Evolutionary conservation across 495 filamentous ascomycete genomes (phyloP).

Genomic region (Chaetomidium leptoderma): DNA sequence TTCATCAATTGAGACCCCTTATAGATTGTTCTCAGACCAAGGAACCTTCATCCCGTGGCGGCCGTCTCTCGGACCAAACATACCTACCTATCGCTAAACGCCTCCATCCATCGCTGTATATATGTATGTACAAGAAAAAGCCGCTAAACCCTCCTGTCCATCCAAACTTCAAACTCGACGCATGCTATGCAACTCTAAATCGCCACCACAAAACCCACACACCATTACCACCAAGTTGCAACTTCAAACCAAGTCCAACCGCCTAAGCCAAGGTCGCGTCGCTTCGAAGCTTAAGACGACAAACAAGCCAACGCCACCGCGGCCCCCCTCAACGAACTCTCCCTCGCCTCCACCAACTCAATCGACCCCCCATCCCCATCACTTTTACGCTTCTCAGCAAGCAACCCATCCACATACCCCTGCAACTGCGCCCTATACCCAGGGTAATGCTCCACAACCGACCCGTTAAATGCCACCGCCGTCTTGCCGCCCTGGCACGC

Average conservation of each 20-base stretch:
- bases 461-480: conserved; percentile 60
- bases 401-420: conserved; percentile 47
- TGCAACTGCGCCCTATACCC: conserved; percentile 49
- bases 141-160: no score
- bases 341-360: conserved; percentile 51
- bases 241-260: background rate
- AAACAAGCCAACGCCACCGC: conserved; percentile 55
- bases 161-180: no score
- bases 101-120: no score
- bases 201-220: no score
- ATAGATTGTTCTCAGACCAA: background rate
- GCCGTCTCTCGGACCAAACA: background rate
- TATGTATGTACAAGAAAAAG: background rate
- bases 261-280: background rate
- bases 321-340: conserved; percentile 60
- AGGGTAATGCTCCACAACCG: conserved; percentile 63
- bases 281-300: background rate
- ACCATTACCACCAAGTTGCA: background rate
- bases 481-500: conserved; percentile 19
- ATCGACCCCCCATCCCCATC: conserved; percentile 29
- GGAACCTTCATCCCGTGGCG: background rate
- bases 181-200: no score
- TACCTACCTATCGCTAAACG: background rate
- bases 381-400: conserved; percentile 20
- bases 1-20: no score